These are phyloP conservation scores for Pythium volutum DNA, from an alignment of 352 stramenopile genomes.

Conservation along the genomic window DNA sequence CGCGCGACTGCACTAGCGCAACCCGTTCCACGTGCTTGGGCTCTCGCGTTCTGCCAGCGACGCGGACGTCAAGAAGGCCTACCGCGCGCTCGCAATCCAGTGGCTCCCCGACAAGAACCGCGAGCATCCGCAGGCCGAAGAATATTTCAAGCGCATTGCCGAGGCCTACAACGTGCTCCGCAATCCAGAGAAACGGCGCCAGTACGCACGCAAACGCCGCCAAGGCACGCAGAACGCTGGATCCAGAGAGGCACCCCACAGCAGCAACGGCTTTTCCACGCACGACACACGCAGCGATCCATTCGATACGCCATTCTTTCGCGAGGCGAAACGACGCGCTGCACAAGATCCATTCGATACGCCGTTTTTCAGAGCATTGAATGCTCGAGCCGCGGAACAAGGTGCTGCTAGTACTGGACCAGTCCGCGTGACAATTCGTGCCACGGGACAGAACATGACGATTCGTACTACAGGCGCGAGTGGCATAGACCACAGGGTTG, in stretches of 20 bases:
- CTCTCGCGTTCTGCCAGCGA: slow-evolving; percentile 40
- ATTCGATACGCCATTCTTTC: slow-evolving; percentile 64
- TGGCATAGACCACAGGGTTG: too few species aligned
- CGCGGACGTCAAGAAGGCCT: slow-evolving; percentile 61
- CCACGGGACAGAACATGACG: too few species aligned
- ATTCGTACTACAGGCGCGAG: too few species aligned
- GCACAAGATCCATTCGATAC: not conserved
- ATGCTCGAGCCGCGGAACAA: too few species aligned
- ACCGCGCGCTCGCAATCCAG: slow-evolving; percentile 75
- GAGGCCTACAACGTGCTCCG: slow-evolving; percentile 89
- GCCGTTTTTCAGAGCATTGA: not conserved
- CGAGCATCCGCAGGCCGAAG: slow-evolving; percentile 65
- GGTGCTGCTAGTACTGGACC: too few species aligned
- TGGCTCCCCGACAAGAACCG: slow-evolving; percentile 95
- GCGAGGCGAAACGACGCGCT: too few species aligned
- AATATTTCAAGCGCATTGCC: slow-evolving; percentile 89
- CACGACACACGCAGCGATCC: slow-evolving; percentile 54
- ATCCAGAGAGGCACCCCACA: not conserved
- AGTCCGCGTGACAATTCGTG: too few species aligned
- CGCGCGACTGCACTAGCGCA: slow-evolving; percentile 55
- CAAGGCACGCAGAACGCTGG: slow-evolving; percentile 8
- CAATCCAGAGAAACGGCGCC: slow-evolving; percentile 55
- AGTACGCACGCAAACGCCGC: slow-evolving; percentile 55
- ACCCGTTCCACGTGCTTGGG: slow-evolving; percentile 70
- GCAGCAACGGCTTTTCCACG: slow-evolving; percentile 34